Evolutionary conservation across 352 stramenopile genomes (phyloP), one percentile per base, ranked within the genome.

Genomic region (Globisporangium orthogonon): DNA sequence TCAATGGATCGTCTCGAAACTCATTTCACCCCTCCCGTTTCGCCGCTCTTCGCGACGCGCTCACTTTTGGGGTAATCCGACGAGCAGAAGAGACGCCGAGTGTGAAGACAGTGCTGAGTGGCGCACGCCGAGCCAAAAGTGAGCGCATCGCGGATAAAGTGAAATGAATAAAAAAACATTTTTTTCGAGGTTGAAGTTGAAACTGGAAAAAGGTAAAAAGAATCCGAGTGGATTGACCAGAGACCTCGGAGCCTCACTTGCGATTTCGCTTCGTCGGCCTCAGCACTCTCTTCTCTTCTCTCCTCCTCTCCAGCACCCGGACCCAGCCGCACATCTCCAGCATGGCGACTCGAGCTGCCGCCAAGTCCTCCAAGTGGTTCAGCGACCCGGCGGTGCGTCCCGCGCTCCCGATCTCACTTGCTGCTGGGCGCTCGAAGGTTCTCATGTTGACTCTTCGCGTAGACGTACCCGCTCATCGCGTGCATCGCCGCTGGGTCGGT

Each of bases 291-390:
- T n/a, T n/a, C n/a, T n/a, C n/a, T n/a, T n/a, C n/a, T n/a, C n/a
- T n/a, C n/a, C n/a, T n/a, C n/a, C 39, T 44, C 39, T 3, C 7
- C 39, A 44, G 10, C 39, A 44, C 39, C 35, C 9, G 1, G 2
- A 46, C 4, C 40, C 7, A 18, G 2, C 1, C 40, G 0, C 14
- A 17, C 18, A 15, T 46, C 40, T 46, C 14, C 17, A 56, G 15
- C 11, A 80, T 80, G 71, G 71, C 73, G 40, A 61, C 71, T 30
- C 71, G 71, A 39, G 47, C 35, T 59, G 69, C 56, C 45, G 61
- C 52, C 4, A 80, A 80, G 63, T 55, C 64, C 2, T 73, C 67
- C 53, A 69, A 74, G 56, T 79, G 71, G 71, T 60, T 79, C 41
- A 62, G 61, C 40, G 71, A 79, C 48, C 69, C 71, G 37, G 69